Evolutionary conservation across 2,329 filamentous ascomycete genomes (phyloP), one percentile per base, ranked within the genome.

Genomic region (Hymenoscyphus occultus): DNA sequence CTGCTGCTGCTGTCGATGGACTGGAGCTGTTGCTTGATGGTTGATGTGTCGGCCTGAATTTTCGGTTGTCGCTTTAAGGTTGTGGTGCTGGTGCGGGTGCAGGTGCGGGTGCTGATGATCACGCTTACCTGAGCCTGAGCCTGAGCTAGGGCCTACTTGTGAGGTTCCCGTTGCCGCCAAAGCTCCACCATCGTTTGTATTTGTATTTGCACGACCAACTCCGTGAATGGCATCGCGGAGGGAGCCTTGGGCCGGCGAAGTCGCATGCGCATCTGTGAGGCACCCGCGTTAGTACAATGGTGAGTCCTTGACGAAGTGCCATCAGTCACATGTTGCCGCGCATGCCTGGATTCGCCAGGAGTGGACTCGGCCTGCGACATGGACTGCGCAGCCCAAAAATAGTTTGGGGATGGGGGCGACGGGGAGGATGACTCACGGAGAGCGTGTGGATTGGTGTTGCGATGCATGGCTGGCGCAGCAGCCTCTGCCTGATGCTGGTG

Each of bases 381-480:
- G 9, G 22, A 19, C 54, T 22, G n/a, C 54, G 22, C 9, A 48
- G 5, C n/a, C 45, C 45, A 9, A 51, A 51, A 51, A 51, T 51
- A 51, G 45, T n/a, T 10, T 57, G 28, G 54, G 54, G 16, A 31
- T 57, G 54, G 54, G 28, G 16, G 19, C 22, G 10, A 57, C 54
- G 60, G 54, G 35, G 13, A 39, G 61, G 35, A 64, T 70, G 68
- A 70, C 67, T 71, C 68, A 71, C 70, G 22, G 22, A 54, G 63
- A 35, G 54, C 45, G 28, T 16, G 62, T 64, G 61, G 22, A 58
- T 56, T 64, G 35, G 35, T 6, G 35, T 56, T 56, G 19, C 48
- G 45, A 22, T 62, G 61, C 58, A 62, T 45, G 12, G 48, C 32
- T 40, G 66, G 66, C 66, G 63, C 60, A 64, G 61, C 63, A 42